These are phyloP conservation scores for Hericium coralloides DNA, from an alignment of 768 basidiomycete species.

Conservation along the genomic window DNA sequence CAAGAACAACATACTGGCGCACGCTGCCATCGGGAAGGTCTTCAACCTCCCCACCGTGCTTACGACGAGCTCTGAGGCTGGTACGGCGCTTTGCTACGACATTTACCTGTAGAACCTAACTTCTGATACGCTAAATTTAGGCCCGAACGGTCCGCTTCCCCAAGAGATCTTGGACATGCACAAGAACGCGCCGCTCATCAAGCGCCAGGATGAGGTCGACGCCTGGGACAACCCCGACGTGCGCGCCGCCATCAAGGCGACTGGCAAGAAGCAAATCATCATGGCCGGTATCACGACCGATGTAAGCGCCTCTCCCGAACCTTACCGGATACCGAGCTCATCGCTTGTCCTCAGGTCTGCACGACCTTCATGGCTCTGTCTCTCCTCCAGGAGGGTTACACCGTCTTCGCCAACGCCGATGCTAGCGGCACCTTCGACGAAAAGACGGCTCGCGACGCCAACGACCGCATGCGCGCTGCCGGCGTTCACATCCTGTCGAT, in stretches of 20 bases:
- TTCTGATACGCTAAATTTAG: constrained; percentile 14
- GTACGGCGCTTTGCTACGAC: constrained; percentile 13
- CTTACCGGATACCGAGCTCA: background rate
- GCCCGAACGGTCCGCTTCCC: constrained; percentile 41
- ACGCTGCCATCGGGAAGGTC: constrained; percentile 35
- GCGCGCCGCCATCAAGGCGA: constrained; percentile 35
- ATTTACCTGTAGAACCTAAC: background rate
- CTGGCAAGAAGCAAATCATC: constrained; percentile 42
- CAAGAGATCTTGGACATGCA: constrained; percentile 37
- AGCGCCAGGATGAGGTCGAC: constrained; percentile 39
- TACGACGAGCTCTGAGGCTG: constrained; percentile 36
- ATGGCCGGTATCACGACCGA: constrained; percentile 43
- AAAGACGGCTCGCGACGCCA: constrained; percentile 34
- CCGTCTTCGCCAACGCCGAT: constrained; percentile 38
- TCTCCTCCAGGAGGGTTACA: constrained; percentile 35
- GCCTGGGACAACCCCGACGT: constrained; percentile 46
- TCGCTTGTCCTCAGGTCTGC: constrained; percentile 28
- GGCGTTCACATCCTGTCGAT: constrained; percentile 37
- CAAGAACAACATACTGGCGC: constrained; percentile 38
- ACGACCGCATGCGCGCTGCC: constrained; percentile 38
- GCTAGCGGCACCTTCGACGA: constrained; percentile 34
- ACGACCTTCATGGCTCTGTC: constrained; percentile 40
- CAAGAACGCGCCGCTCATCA: constrained; percentile 34
- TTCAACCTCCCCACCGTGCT: constrained; percentile 38
- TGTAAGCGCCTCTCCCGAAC: constrained; percentile 19